These are phyloP conservation scores for Huntiella savannae DNA, from an alignment of 2,329 filamentous ascomycete genomes.

Conservation along the genomic window DNA sequence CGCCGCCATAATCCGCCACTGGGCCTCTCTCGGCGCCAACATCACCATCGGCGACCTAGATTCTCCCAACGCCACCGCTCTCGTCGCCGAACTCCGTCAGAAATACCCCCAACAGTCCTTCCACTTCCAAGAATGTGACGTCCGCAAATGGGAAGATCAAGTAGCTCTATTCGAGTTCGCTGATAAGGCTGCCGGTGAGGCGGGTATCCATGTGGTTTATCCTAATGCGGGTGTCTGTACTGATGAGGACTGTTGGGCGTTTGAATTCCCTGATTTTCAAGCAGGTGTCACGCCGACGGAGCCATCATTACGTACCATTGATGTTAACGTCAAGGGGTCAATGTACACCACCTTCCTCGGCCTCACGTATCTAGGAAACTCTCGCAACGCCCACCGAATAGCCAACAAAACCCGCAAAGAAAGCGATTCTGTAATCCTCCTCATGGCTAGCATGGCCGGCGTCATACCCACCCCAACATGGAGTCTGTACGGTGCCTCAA, in stretches of 20 bases:
- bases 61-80: constrained; percentile 29
- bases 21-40: constrained; percentile 37
- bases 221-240: constrained; percentile 44
- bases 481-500: constrained; percentile 24
- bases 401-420: constrained; percentile 21
- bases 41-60: constrained; percentile 47
- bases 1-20: constrained; percentile 31
- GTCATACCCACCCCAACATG: constrained; percentile 25
- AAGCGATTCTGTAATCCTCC: constrained; percentile 31
- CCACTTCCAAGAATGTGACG: constrained; percentile 44
- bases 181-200: constrained; percentile 29
- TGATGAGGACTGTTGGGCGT: constrained; percentile 16
- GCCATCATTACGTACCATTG: constrained; percentile 33
- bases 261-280: constrained; percentile 29
- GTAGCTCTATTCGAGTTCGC: constrained; percentile 43
- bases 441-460: constrained; percentile 44
- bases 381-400: constrained; percentile 13
- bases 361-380: constrained; percentile 32
- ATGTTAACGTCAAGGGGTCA: constrained; percentile 45
- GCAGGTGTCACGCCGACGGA: constrained; percentile 21
- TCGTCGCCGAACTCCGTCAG: constrained; percentile 33
- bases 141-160: constrained; percentile 45
- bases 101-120: constrained; percentile 19
- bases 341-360: constrained; percentile 48
- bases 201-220: constrained; percentile 33